Evolutionary conservation across 805 yeast species (phyloP).

Genomic region (Kluyveromyces lactis): DNA sequence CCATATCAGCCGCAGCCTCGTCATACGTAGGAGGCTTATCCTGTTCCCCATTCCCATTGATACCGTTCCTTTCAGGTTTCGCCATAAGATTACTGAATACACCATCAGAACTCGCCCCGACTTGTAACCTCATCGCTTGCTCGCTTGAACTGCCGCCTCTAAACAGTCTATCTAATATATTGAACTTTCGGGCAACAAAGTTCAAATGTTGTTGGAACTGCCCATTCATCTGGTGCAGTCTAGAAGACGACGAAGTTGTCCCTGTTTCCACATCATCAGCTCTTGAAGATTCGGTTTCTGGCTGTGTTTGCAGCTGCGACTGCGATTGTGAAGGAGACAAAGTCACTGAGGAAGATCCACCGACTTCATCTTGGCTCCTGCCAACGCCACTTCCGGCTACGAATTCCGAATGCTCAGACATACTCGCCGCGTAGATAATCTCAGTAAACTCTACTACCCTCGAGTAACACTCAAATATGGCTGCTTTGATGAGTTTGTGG

Average conservation of each 20-base stretch:
- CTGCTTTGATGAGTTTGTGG: no score
- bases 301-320: no score
- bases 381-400: no score
- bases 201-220: conserved; percentile 9
- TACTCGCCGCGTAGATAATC: no score
- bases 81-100: conserved; percentile 90
- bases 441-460: no score
- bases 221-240: conserved; percentile 1
- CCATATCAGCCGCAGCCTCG: conserved; percentile 88
- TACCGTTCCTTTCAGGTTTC: conserved; percentile 54
- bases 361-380: no score
- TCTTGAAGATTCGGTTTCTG: no score
- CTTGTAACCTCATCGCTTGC: conserved; percentile 9
- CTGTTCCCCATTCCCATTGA: conserved; percentile 21
- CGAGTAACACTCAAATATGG: no score
- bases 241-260: background rate
- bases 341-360: no score
- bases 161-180: conserved; percentile 32
- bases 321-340: no score
- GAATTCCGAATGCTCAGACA: no score
- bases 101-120: conserved; percentile 51
- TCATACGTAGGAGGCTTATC: conserved; percentile 83
- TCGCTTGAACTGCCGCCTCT: conserved; percentile 13
- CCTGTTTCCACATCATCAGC: no score
- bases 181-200: conserved; percentile 31